These are phyloP conservation scores for Tetrapisispora namnaoensis DNA, from an alignment of 805 yeast species.

Conservation along the genomic window DNA sequence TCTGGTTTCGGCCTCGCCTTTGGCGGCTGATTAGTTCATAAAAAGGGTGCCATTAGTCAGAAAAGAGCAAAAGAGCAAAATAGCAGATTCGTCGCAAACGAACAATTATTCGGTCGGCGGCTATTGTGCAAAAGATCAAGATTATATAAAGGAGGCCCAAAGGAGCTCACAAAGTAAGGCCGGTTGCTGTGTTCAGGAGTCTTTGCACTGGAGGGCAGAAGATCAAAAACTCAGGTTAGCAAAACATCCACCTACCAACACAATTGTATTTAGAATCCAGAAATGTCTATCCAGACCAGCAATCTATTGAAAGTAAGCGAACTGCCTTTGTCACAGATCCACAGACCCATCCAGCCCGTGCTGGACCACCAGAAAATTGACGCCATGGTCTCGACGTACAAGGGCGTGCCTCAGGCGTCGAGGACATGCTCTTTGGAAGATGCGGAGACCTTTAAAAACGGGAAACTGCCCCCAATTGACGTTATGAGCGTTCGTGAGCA, in stretches of 20 bases:
- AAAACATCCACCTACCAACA: too few species aligned
- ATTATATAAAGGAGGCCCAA: too few species aligned
- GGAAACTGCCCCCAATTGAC: slow-evolving; percentile 76
- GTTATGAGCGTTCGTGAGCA: slow-evolving; percentile 56
- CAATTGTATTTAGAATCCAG: too few species aligned
- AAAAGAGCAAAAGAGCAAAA: too few species aligned
- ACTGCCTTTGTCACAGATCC: slow-evolving; percentile 57
- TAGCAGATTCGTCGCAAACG: too few species aligned
- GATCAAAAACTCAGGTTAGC: too few species aligned
- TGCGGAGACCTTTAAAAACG: slow-evolving; percentile 30
- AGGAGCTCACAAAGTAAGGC: background rate
- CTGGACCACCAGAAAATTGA: slow-evolving; percentile 64
- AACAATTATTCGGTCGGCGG: too few species aligned
- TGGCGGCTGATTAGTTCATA: background rate
- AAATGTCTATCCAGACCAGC: slow-evolving; percentile 64
- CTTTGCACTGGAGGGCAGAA: background rate
- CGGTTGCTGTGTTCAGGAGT: too few species aligned
- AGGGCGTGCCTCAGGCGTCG: slow-evolving; percentile 55
- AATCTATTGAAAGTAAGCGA: slow-evolving; percentile 41
- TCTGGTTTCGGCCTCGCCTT: too few species aligned
- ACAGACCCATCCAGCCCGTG: slow-evolving; percentile 80
- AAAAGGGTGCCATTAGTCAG: background rate
- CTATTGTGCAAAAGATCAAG: too few species aligned
- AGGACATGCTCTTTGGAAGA: slow-evolving; percentile 43
- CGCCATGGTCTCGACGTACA: slow-evolving; percentile 65